Evolutionary conservation across 148 eudicot genomes (phyloP).

Genomic region (Tetragonia tetragonoides): DNA sequence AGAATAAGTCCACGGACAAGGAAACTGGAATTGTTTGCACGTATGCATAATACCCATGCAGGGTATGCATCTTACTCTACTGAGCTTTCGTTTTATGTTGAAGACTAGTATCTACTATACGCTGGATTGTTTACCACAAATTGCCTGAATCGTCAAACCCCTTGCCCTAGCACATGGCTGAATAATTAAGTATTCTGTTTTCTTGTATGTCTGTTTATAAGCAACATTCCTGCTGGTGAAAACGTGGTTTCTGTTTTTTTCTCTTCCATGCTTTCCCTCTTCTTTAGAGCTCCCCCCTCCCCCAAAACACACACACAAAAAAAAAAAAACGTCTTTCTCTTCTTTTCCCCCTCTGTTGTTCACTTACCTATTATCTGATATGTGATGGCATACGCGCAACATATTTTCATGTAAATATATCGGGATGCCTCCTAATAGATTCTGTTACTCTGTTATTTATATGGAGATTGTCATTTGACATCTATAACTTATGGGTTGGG

Average conservation of each 20-base stretch:
- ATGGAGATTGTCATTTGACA: neutral
- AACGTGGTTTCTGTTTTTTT: neutral
- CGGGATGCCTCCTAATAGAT: neutral
- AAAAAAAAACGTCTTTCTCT: neutral
- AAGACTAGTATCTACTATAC: neutral
- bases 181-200: neutral
- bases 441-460: neutral
- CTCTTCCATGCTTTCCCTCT: neutral
- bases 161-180: neutral
- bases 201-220: no score
- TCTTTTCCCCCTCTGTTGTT: neutral
- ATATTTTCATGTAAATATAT: neutral
- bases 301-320: no score
- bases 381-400: neutral
- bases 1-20: constrained; percentile 92
- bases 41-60: constrained; percentile 93
- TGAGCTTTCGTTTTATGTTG: constrained; percentile 6
- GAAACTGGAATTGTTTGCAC: constrained; percentile 93
- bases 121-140: neutral
- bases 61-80: constrained; percentile 54
- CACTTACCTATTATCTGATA: neutral
- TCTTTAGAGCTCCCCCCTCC: neutral
- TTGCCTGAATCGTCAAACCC: neutral
- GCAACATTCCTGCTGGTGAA: neutral
- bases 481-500: no score